Percentiles rank a stretch among this genome's conserved stretches.
These are phyloP conservation scores for Xylaria telfairii DNA, from an alignment of 495 filamentous ascomycete genomes.

Conservation along the genomic window DNA sequence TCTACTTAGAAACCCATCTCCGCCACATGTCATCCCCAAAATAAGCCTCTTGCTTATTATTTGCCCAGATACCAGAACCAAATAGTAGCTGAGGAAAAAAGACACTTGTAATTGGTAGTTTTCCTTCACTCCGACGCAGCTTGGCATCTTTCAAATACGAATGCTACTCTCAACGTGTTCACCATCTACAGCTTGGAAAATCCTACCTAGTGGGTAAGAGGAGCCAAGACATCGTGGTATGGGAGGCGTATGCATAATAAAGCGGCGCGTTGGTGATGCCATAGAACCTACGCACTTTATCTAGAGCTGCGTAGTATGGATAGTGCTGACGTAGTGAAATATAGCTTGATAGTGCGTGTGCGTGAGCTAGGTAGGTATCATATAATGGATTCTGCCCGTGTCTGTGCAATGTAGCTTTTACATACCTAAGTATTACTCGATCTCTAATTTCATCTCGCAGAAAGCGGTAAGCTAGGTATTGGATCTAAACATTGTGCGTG, in stretches of 20 bases:
- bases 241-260: neutral
- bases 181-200: neutral
- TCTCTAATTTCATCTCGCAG: neutral
- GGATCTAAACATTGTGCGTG: neutral
- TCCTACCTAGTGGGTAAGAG: slow-evolving; percentile 7
- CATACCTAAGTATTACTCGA: too few species aligned
- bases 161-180: slow-evolving; percentile 16
- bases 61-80: neutral
- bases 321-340: neutral
- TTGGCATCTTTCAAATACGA: slow-evolving; percentile 1
- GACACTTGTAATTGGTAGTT: neutral
- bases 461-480: neutral
- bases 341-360: neutral
- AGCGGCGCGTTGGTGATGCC: slow-evolving; percentile 3
- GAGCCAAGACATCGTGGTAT: neutral
- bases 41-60: neutral
- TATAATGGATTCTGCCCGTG: too few species aligned
- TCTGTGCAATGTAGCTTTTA: neutral
- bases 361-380: too few species aligned
- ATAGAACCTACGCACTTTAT: neutral
- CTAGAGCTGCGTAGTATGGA: neutral
- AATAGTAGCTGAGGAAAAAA: neutral
- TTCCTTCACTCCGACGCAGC: neutral
- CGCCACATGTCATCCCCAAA: slow-evolving; percentile 5
- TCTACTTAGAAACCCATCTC: neutral